Conservation (phyloP, 208 protist genomes). For the Angomonas deanei region DNA sequence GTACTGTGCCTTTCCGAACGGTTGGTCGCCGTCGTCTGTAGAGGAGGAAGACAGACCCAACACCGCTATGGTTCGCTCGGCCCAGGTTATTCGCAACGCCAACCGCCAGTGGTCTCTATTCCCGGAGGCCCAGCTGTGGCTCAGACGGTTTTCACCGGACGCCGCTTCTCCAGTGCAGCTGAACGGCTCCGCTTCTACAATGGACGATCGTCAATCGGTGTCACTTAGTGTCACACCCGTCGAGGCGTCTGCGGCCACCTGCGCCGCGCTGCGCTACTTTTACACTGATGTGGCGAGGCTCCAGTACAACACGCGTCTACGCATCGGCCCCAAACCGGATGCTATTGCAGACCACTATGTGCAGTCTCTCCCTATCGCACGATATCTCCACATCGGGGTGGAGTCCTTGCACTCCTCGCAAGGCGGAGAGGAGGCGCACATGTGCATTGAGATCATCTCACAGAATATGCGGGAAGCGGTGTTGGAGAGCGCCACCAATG, state of each 20-base stretch:
- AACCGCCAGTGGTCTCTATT: slow-evolving; percentile 50
- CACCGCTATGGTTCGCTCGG: neutral
- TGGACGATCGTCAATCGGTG: slow-evolving; percentile 11
- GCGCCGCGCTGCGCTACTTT: slow-evolving; percentile 71
- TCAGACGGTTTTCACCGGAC: slow-evolving; percentile 44
- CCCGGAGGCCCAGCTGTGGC: slow-evolving; percentile 55
- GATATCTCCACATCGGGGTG: slow-evolving; percentile 41
- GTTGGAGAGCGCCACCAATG: slow-evolving; percentile 34
- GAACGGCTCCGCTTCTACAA: neutral
- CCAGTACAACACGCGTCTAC: neutral
- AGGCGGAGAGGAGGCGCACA: slow-evolving; percentile 32
- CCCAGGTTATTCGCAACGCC: slow-evolving; percentile 35
- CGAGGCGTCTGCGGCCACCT: slow-evolving; percentile 53
- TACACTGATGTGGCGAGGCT: slow-evolving; percentile 9
- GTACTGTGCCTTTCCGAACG: slow-evolving; percentile 48
- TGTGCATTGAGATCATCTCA: slow-evolving; percentile 62
- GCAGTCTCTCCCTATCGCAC: slow-evolving; percentile 29
- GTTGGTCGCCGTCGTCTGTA: neutral
- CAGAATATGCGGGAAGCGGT: slow-evolving; percentile 64
- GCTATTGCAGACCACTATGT: slow-evolving; percentile 46
- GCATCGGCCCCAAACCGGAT: neutral
- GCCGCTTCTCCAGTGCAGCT: slow-evolving; percentile 4
- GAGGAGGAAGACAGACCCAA: no score
- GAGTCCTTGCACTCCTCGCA: slow-evolving; percentile 23
- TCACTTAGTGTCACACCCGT: slow-evolving; percentile 61